phyloP scores from a whole-genome alignment of 148 eudicot genomes.

The Rhododendron molle region DNA sequence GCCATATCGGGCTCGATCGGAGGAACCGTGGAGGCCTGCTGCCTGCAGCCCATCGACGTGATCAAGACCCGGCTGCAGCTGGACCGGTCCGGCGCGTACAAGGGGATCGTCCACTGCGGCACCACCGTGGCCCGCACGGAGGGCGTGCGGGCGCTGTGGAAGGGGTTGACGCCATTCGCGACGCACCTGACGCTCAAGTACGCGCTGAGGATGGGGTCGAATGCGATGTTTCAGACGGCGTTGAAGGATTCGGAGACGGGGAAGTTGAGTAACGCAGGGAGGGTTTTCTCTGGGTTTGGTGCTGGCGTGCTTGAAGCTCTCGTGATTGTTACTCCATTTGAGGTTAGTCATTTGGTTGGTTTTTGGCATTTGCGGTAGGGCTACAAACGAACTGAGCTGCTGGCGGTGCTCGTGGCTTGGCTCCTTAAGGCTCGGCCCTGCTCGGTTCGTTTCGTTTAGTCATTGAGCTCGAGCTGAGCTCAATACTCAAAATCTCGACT shows the following conservation, averaged over 20 bases:
- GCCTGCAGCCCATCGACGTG: constrained; percentile 89
- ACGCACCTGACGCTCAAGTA: constrained; percentile 83
- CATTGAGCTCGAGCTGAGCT: no score
- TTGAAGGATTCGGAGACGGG: constrained; percentile 73
- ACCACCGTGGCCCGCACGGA: constrained; percentile 44
- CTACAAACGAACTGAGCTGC: no score
- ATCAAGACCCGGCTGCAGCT: constrained; percentile 83
- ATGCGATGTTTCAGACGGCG: constrained; percentile 66
- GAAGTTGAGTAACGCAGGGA: constrained; percentile 36
- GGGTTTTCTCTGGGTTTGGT: constrained; percentile 71
- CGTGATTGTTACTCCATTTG: constrained; percentile 87
- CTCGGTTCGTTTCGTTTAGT: no score
- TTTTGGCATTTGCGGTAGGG: no score
- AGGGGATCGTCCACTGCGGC: constrained; percentile 65
- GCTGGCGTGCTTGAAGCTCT: constrained; percentile 97
- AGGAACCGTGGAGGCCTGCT: constrained; percentile 68
- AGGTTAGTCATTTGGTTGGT: constrained; percentile 35
- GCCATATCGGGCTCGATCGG: constrained; percentile 82
- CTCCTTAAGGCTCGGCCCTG: no score
- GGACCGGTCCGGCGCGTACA: constrained; percentile 62
- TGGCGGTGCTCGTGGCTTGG: no score
- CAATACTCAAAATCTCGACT: no score
- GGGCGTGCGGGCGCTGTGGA: constrained; percentile 92
- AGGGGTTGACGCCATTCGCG: constrained; percentile 81
- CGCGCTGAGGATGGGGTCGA: constrained; percentile 85